Evolutionary conservation across 2,329 filamentous ascomycete genomes (phyloP).

Genomic region (Alternaria angustiovoidea): DNA sequence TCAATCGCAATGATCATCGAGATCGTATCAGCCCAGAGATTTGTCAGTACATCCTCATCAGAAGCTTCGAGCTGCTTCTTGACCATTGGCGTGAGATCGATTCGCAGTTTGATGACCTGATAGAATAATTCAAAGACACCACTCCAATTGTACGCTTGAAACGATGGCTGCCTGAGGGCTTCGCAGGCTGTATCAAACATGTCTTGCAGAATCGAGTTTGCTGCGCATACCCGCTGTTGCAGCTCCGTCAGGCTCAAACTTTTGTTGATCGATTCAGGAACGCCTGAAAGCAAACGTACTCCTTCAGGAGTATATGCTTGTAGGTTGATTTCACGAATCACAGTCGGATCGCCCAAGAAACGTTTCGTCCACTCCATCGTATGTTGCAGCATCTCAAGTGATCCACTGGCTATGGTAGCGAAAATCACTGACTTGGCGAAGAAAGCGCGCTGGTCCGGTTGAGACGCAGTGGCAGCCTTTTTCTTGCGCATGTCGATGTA

Average conservation of each 20-base stretch:
- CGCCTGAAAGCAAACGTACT: slow-evolving; percentile 8
- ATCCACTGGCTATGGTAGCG: slow-evolving; percentile 46
- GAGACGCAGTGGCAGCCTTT: slow-evolving; percentile 29
- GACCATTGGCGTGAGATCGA: slow-evolving; percentile 15
- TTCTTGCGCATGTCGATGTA: slow-evolving; percentile 31
- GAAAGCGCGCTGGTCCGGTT: slow-evolving; percentile 39
- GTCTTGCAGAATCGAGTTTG: slow-evolving; percentile 38
- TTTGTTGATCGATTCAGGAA: slow-evolving; percentile 3
- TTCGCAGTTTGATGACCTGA: slow-evolving; percentile 23
- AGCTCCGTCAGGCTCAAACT: slow-evolving; percentile 11
- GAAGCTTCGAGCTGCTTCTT: slow-evolving; percentile 16
- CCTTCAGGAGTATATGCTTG: slow-evolving; percentile 2
- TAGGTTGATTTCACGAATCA: slow-evolving; percentile 6
- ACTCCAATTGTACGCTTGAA: slow-evolving; percentile 35
- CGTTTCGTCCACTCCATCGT: slow-evolving; percentile 48
- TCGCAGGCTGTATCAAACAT: slow-evolving; percentile 42
- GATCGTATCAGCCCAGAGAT: slow-evolving; percentile 35
- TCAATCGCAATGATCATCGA: slow-evolving; percentile 31
- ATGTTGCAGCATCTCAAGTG: slow-evolving; percentile 39
- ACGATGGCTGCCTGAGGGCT: slow-evolving; percentile 46
- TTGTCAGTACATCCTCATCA: slow-evolving; percentile 25
- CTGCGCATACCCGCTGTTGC: slow-evolving; percentile 27
- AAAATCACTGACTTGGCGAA: slow-evolving; percentile 38
- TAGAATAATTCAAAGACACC: slow-evolving; percentile 33
- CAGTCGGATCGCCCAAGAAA: slow-evolving; percentile 48